Conservation (phyloP, 306 rosid species). For the Prinsepia uniflora region DNA sequence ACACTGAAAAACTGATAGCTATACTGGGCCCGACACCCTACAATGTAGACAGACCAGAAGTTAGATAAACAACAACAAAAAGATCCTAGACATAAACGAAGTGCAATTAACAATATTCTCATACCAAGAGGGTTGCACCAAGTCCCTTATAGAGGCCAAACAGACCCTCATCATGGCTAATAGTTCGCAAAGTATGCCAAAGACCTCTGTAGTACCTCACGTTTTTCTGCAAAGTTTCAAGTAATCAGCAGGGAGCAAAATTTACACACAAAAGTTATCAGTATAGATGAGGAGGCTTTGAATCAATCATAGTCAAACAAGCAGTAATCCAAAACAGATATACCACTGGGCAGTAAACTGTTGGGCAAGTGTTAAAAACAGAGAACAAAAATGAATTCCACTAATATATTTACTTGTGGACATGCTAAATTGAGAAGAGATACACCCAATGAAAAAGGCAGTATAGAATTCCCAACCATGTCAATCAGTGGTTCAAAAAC, state of each 20-base stretch:
- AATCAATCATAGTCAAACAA: background rate
- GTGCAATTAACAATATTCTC: slow-evolving; percentile 22
- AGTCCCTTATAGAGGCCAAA: slow-evolving; percentile 92
- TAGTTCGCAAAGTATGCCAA: slow-evolving; percentile 72
- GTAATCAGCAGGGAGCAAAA: slow-evolving; percentile 21
- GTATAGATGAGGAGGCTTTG: too few species aligned
- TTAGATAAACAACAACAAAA: slow-evolving; percentile 22
- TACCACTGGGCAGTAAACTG: background rate
- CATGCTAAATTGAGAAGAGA: background rate
- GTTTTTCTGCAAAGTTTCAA: slow-evolving; percentile 63
- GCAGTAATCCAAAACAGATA: background rate
- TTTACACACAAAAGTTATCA: background rate
- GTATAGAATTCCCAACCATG: background rate
- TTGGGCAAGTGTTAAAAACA: background rate
- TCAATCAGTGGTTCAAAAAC: background rate
- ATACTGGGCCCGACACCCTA: slow-evolving; percentile 97
- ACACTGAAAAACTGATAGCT: slow-evolving; percentile 93
- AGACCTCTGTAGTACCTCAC: slow-evolving; percentile 75
- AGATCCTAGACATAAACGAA: slow-evolving; percentile 3
- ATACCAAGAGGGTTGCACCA: slow-evolving; percentile 94
- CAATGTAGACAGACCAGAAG: slow-evolving; percentile 22
- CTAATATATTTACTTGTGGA: too few species aligned
- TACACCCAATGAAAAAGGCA: background rate
- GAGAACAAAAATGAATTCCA: background rate
- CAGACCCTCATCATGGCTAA: slow-evolving; percentile 77